Conservation (phyloP, 2,329 filamentous ascomycete genomes). For the Aspergillus tubingensis region DNA sequence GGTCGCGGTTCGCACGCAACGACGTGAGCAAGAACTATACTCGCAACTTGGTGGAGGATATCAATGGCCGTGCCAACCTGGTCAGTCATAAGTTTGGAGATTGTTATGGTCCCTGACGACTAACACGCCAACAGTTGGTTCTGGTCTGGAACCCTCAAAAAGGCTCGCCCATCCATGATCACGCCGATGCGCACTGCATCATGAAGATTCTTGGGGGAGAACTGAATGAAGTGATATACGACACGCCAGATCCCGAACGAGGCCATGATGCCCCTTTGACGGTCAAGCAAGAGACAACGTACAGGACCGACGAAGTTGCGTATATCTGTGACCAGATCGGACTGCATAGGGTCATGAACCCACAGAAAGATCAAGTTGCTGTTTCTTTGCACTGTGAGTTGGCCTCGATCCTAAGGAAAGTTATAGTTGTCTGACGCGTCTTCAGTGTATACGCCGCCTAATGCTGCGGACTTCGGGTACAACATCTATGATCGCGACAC, state of each 20-base stretch:
- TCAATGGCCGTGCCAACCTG: constrained; percentile 37
- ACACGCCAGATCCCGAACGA: constrained; percentile 15
- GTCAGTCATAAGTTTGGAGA: constrained; percentile 13
- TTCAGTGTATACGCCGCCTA: constrained; percentile 36
- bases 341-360: constrained; percentile 35
- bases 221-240: constrained; percentile 32
- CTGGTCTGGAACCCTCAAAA: constrained; percentile 41
- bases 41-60: constrained; percentile 35
- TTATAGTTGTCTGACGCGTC: neutral
- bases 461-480: constrained; percentile 37
- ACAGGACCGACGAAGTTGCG: constrained; percentile 32
- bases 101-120: neutral
- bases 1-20: constrained; percentile 32
- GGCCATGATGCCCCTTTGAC: constrained; percentile 21
- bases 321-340: constrained; percentile 38
- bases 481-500: constrained; percentile 34
- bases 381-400: constrained; percentile 36
- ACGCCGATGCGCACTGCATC: constrained; percentile 40
- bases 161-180: constrained; percentile 38
- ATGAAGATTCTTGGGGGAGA: constrained; percentile 39
- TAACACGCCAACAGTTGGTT: constrained; percentile 25
- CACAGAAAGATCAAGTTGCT: constrained; percentile 28
- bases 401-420: neutral
- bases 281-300: constrained; percentile 28
- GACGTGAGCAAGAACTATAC: constrained; percentile 37